Conservation (phyloP, 257 asterid genomes). For the Handroanthus guayacan region DNA sequence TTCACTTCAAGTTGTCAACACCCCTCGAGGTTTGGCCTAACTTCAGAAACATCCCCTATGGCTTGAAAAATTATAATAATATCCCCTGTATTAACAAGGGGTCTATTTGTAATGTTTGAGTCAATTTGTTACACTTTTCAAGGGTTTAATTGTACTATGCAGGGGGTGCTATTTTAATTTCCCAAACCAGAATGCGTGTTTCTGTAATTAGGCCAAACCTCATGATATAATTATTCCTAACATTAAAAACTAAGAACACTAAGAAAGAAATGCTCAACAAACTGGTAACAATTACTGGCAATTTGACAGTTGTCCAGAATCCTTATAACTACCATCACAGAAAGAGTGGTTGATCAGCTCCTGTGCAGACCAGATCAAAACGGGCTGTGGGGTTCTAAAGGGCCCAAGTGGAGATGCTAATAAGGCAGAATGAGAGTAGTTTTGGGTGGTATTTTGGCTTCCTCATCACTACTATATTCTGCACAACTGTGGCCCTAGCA, state of each 20-base stretch:
- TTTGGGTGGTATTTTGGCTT: background rate
- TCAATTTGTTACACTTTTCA: too few relatives aligned
- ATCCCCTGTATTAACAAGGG: too few relatives aligned
- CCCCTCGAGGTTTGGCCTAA: too few relatives aligned
- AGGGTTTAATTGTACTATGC: too few relatives aligned
- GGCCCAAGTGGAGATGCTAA: background rate
- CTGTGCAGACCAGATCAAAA: background rate
- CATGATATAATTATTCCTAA: background rate
- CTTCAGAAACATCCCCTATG: too few relatives aligned
- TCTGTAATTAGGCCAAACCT: too few relatives aligned
- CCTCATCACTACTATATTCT: background rate
- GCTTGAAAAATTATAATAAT: too few relatives aligned
- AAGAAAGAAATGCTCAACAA: background rate
- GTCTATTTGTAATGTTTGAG: too few relatives aligned
- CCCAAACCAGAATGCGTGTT: too few relatives aligned
- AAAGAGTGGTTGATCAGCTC: conserved; percentile 12
- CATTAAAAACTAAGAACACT: background rate
- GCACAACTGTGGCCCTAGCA: background rate
- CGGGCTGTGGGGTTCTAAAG: background rate
- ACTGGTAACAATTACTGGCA: conserved; percentile 4
- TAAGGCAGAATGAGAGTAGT: background rate
- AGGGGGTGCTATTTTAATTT: too few relatives aligned
- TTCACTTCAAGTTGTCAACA: too few relatives aligned
- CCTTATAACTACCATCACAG: background rate
- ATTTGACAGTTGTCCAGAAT: conserved; percentile 1